Base-by-base conservation (phyloP, 352 stramenopile species). In the Lagenidium sp. region DNA sequence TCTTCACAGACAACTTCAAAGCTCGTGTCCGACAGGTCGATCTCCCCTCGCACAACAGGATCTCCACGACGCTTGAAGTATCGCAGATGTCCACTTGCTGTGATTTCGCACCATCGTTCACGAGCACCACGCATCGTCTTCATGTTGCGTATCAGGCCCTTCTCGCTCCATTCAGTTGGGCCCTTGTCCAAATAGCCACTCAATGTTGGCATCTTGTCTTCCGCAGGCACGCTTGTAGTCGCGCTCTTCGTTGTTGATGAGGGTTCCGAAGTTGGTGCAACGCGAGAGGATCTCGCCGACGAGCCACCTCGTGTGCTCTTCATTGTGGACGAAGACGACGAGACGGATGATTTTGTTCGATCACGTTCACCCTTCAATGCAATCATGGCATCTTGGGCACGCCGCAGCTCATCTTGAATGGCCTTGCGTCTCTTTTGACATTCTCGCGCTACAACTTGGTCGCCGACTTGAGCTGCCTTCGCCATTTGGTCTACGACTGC, bases 1-100 rank as follows among this genome's bases (percentile, higher is more conserved):
- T 89, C 80, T 47, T 90, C 75, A 39, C 77, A 88, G 35, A 85
- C 72, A 13, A 94, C 69, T 50, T 94, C 81, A 44, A 94, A 77
- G 41, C 68, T 88, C 50, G 63, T 54, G 41, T 94, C 81, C 24
- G 63, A 60, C 19, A 94, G 53, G 30, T 90, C 74, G 41, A 94
- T 91, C 43, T 94, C 74, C 16, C 76, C 78, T 13, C 81, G 78
- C 18, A 87, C 76, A n/a, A 84, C 75, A 6, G 71, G 65, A 36
- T 94, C 81, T 30, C 79, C 79, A 51, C 81, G 81, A 6, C 80
- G 78, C 56, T 94, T 94, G 67, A 88, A 94, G 45, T 94, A 94
- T 59, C 82, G 74, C 47, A 94, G 63, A 28, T 65, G 68, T 11
- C 81, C 81, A 31, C 86, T 68, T 1, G 60, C 16, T 4, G 68